Evolutionary conservation across 805 yeast species (phyloP), one percentile per base, ranked within the genome.

Genomic region (Ogataea minuta): DNA sequence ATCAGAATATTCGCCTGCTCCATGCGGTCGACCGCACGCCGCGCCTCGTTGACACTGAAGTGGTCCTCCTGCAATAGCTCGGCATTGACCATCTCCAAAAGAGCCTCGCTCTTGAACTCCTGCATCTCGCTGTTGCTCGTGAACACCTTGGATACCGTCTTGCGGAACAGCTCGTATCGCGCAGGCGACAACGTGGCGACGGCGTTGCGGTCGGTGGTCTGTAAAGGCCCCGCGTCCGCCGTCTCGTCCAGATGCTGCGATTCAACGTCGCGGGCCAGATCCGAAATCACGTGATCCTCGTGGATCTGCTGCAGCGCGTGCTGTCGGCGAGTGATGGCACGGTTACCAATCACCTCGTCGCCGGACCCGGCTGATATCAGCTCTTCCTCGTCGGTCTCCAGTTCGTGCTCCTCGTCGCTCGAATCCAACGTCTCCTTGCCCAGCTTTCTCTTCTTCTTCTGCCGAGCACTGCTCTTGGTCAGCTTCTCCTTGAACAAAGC

Each of bases 401-500:
- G 49, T 17, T 53, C 60, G 8, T 49, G 53, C 4, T 47, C 57
- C 8, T 45, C 54, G 25, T 53, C 64, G 13, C 52, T 48, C 28
- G 38, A 47, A 7, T 36, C 43, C 37, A 38, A 12, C 4, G 24
- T 24, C 20, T 31, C 34, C 21, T 26, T 19, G 23, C 29, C 35
- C 14, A 43, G 31, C 39, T 34, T 59, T 63, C 52, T 70, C 68
- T 36, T 66, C 63, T 37, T 64, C 67, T 52, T 67, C 57, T 56
- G 54, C 6, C 62, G 60, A 11, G 51, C 46, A 7, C 39, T 60
- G 60, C 46, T 63, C 47, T 46, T 56, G 46, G 71, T 68, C 55
- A 49, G 45, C 11, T 49, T 49, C 59, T 87, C 95, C 60, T 83
- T 83, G 71, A 90, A 84, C 49, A 93, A 68, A 0, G 98, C 91